phyloP scores from a whole-genome alignment of 176 grass and related monocot genomes.

The Carex scoparia region DNA sequence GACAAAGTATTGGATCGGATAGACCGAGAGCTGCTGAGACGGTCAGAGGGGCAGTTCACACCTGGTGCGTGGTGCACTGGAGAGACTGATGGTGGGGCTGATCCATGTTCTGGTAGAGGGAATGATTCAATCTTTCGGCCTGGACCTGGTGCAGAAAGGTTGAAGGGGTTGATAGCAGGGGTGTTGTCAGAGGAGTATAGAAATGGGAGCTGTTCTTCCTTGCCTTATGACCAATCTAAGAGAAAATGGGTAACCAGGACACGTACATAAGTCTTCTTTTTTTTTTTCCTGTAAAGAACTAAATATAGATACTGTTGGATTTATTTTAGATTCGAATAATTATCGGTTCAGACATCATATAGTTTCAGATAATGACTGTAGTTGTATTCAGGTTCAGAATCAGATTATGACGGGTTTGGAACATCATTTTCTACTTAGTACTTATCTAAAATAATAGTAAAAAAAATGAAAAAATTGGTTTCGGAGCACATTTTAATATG shows the following conservation, averaged over 20 bases:
- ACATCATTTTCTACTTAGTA: too few species aligned
- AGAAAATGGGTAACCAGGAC: slow-evolving; percentile 48
- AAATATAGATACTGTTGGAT: background rate
- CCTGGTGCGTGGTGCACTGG: slow-evolving; percentile 76
- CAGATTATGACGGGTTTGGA: too few species aligned
- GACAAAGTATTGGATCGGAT: slow-evolving; percentile 80
- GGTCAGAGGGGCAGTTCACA: slow-evolving; percentile 54
- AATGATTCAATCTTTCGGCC: slow-evolving; percentile 53
- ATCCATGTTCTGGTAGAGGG: slow-evolving; percentile 54
- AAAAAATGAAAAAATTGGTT: too few species aligned
- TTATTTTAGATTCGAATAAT: background rate
- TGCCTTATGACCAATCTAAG: slow-evolving; percentile 71
- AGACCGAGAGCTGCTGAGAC: slow-evolving; percentile 59
- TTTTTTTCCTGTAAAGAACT: background rate
- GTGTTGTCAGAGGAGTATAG: slow-evolving; percentile 59
- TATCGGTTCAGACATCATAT: too few species aligned
- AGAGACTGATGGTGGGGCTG: slow-evolving; percentile 36
- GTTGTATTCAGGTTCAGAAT: too few species aligned
- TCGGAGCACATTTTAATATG: too few species aligned
- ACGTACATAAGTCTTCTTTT: background rate
- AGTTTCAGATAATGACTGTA: too few species aligned
- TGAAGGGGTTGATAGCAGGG: slow-evolving; percentile 59
- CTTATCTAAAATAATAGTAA: too few species aligned
- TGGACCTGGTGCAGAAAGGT: slow-evolving; percentile 57
- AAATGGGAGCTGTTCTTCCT: slow-evolving; percentile 63